Evolutionary conservation across 805 yeast species (phyloP).

Genomic region (Millerozyma acaciae): DNA sequence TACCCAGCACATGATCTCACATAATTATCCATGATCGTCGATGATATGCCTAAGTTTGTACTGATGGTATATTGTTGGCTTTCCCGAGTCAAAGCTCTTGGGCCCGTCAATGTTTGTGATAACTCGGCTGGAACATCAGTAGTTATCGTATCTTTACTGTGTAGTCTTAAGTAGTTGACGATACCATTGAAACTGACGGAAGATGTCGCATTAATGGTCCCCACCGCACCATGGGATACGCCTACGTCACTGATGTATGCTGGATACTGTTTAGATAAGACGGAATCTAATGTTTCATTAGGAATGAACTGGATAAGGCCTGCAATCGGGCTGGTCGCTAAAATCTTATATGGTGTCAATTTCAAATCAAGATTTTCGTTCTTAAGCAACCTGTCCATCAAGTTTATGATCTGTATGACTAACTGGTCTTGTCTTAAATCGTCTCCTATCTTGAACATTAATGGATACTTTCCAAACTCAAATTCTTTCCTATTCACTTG

Average conservation of each 20-base stretch:
- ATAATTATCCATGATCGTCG: slow-evolving; percentile 85
- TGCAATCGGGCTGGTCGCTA: slow-evolving; percentile 87
- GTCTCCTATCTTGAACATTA: slow-evolving; percentile 94
- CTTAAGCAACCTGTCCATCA: slow-evolving; percentile 84
- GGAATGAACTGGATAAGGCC: slow-evolving; percentile 96
- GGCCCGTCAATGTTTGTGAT: slow-evolving; percentile 2
- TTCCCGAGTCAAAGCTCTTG: slow-evolving; percentile 6
- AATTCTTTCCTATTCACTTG: slow-evolving; percentile 29
- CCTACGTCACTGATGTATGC: slow-evolving; percentile 5
- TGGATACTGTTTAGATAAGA: slow-evolving; percentile 44
- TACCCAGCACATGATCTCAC: slow-evolving; percentile 96
- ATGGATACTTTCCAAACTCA: slow-evolving; percentile 53
- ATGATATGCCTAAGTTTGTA: slow-evolving; percentile 46
- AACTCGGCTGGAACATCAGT: slow-evolving; percentile 23
- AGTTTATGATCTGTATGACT: slow-evolving; percentile 85
- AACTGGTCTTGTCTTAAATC: slow-evolving; percentile 95
- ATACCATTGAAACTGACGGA: slow-evolving; percentile 57
- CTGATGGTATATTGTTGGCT: slow-evolving; percentile 32
- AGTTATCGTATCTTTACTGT: slow-evolving; percentile 37
- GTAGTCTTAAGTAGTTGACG: slow-evolving; percentile 60
- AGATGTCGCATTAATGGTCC: slow-evolving; percentile 3
- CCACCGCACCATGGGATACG: slow-evolving; percentile 5
- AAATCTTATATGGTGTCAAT: slow-evolving; percentile 81
- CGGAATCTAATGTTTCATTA: slow-evolving; percentile 81
- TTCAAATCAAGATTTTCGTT: slow-evolving; percentile 88